Percentiles rank a stretch among this genome's conserved stretches.
These are phyloP conservation scores for Termitomyces sp. DNA, from an alignment of 768 basidiomycete genomes.

Conservation along the genomic window DNA sequence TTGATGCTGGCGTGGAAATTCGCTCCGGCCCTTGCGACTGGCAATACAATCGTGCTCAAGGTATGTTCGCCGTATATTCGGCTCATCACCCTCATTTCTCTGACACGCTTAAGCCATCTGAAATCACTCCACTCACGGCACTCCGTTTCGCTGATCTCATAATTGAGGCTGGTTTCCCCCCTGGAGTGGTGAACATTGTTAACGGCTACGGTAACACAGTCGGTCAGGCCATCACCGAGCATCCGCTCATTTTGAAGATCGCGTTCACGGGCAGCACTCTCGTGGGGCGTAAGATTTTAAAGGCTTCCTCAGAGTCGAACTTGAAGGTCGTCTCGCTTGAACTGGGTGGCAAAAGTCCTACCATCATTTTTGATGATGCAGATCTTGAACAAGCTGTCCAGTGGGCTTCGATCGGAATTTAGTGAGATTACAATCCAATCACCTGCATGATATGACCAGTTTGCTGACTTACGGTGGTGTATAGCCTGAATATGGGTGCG, in stretches of 20 bases:
- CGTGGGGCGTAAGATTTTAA: constrained; percentile 73
- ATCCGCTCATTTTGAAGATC: constrained; percentile 58
- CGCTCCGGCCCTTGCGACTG: constrained; percentile 29
- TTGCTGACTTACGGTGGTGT: background rate
- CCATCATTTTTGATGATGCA: constrained; percentile 69
- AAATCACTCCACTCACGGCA: constrained; percentile 59
- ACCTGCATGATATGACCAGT: too few species aligned
- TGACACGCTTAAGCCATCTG: constrained; percentile 43
- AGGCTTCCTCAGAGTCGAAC: constrained; percentile 75
- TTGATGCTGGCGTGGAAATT: constrained; percentile 24
- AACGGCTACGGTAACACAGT: constrained; percentile 52
- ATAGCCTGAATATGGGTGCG: constrained; percentile 31
- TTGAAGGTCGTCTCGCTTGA: constrained; percentile 82
- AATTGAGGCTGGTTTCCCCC: constrained; percentile 62
- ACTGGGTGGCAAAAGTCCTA: constrained; percentile 73
- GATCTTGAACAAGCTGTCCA: constrained; percentile 66
- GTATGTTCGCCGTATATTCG: background rate
- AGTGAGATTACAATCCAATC: constrained; percentile 35
- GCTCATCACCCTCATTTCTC: background rate
- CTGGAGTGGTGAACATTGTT: constrained; percentile 66
- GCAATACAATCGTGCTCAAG: constrained; percentile 30
- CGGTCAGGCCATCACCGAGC: constrained; percentile 55
- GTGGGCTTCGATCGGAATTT: constrained; percentile 70
- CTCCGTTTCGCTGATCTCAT: constrained; percentile 44
- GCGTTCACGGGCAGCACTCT: constrained; percentile 82